Evolutionary conservation across 2,329 filamentous ascomycete genomes (phyloP).

Genomic region (Exophiala calicioides): DNA sequence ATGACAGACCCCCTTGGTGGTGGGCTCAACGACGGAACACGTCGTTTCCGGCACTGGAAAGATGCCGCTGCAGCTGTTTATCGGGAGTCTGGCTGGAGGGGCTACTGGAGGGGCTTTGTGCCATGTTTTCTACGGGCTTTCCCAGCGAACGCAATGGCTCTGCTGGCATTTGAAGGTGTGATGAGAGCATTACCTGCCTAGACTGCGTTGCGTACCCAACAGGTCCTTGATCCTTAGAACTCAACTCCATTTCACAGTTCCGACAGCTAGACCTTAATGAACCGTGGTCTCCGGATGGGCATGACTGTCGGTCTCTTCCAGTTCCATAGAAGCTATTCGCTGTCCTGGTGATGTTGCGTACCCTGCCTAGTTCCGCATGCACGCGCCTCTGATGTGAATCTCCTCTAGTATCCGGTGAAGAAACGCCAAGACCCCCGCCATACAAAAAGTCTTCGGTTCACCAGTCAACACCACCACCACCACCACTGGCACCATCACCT

Average conservation of each 20-base stretch:
- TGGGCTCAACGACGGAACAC: slow-evolving; percentile 64
- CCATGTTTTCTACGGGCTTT: slow-evolving; percentile 94
- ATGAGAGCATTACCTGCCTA: slow-evolving; percentile 62
- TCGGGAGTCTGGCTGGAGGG: slow-evolving; percentile 70
- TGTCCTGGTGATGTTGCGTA: too few relatives aligned
- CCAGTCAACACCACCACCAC: background rate
- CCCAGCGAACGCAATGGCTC: slow-evolving; percentile 89
- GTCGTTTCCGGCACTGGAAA: slow-evolving; percentile 73
- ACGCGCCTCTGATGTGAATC: too few relatives aligned
- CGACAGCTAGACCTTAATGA: too few relatives aligned
- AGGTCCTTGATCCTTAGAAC: background rate
- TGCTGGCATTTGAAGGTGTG: slow-evolving; percentile 90
- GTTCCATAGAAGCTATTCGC: too few relatives aligned
- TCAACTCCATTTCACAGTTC: background rate
- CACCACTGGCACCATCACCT: slow-evolving; percentile 19
- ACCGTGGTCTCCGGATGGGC: too few relatives aligned
- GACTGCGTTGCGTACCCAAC: too few relatives aligned
- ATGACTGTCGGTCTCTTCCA: too few relatives aligned
- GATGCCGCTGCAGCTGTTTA: slow-evolving; percentile 78
- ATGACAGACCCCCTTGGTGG: slow-evolving; percentile 92
- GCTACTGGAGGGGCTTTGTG: slow-evolving; percentile 90
- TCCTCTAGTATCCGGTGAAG: too few relatives aligned
- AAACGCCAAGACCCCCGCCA: too few relatives aligned
- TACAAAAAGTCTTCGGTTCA: too few relatives aligned
- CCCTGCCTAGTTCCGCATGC: too few relatives aligned